Percentiles rank a stretch among this genome's conserved stretches.
phyloP scores from a whole-genome alignment of 441 rosid species.

The Raphanus hybrid region DNA sequence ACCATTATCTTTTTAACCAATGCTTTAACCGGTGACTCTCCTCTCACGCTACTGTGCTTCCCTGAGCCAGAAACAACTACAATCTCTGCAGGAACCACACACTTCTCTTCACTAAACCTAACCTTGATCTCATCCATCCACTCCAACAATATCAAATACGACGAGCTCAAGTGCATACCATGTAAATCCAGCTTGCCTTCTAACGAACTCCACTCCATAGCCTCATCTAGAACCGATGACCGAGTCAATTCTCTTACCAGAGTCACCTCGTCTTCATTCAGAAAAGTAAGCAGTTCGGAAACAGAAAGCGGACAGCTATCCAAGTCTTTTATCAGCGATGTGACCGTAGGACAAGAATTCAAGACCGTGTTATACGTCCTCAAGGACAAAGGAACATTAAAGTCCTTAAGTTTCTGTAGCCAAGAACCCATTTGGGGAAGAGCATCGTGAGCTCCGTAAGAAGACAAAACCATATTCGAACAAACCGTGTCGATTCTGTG shows the following conservation, averaged over 20 bases:
- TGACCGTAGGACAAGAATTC: slow-evolving; percentile 66
- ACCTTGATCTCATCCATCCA: slow-evolving; percentile 69
- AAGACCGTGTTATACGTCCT: slow-evolving; percentile 79
- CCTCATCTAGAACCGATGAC: slow-evolving; percentile 59
- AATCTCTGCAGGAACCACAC: slow-evolving; percentile 59
- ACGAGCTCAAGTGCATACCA: slow-evolving; percentile 75
- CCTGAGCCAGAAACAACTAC: slow-evolving; percentile 76
- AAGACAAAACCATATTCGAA: slow-evolving; percentile 82
- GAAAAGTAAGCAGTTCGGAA: slow-evolving; percentile 28
- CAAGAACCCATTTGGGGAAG: slow-evolving; percentile 66
- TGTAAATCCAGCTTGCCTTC: slow-evolving; percentile 85
- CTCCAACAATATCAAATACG: slow-evolving; percentile 70
- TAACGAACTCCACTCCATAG: slow-evolving; percentile 54
- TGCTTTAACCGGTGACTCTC: slow-evolving; percentile 70
- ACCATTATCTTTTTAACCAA: slow-evolving; percentile 62
- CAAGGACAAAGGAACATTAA: slow-evolving; percentile 56
- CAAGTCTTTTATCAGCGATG: slow-evolving; percentile 45
- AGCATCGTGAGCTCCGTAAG: slow-evolving; percentile 67
- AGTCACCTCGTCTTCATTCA: slow-evolving; percentile 54
- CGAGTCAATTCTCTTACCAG: slow-evolving; percentile 57
- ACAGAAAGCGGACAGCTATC: slow-evolving; percentile 51
- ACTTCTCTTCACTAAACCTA: slow-evolving; percentile 47
- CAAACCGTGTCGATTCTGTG: slow-evolving; percentile 61
- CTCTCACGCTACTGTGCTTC: slow-evolving; percentile 67
- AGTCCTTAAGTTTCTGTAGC: slow-evolving; percentile 59